Base-by-base conservation (phyloP, 495 filamentous ascomycete genomes). In the Stereocaulon alpinum region DNA sequence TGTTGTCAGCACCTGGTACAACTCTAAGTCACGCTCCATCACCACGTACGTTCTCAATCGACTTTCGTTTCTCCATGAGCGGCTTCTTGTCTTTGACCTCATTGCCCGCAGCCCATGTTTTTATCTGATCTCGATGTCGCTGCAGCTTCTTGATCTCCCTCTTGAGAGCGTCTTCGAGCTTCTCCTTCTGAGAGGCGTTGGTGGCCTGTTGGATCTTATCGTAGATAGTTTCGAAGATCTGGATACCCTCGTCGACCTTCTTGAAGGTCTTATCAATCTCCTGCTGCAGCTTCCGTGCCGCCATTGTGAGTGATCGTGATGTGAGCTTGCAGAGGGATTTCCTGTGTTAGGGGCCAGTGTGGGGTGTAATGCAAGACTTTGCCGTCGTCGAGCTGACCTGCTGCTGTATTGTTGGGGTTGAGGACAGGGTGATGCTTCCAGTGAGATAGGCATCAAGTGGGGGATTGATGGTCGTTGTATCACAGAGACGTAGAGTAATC, bases 131-230 rank as follows among this genome's bases (percentile, higher is more conserved):
- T 60, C 93, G 88, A 73, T 91, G 86, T 63, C 93, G 79, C 73
- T 98, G 93, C 20, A 98, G 84, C 80, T 98, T 98, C 83, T 98
- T 98, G 82, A 97, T 97, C 76, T 97, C 94, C 63, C 92, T 87
- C 76, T 98, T 98, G 63, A 98, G 80, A 67, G 91, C 86, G 71
- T 98, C 93, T 73, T 97, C 93, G 40, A 93, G 82, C 76, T 96
- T 97, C 72, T 98, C 94, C 70, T 95, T 95, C 72, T 97, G 93
- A 40, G 94, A 89, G 59, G 86, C 80, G 73, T 97, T 98, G 52
- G 83, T 86, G 10, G 89, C 85, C 62, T 89, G 82, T 63, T 88
- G 83, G 61, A 97, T 92, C 80, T 98, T 98, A 63, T 97, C 94
- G 74, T 95, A 90, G 59, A 95, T 95, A 66, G 77, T 76, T 67